Percentiles rank a stretch among this genome's conserved stretches.
These are phyloP conservation scores for Sarocladium kiliense DNA, from an alignment of 2,329 filamentous ascomycete species.

Conservation along the genomic window DNA sequence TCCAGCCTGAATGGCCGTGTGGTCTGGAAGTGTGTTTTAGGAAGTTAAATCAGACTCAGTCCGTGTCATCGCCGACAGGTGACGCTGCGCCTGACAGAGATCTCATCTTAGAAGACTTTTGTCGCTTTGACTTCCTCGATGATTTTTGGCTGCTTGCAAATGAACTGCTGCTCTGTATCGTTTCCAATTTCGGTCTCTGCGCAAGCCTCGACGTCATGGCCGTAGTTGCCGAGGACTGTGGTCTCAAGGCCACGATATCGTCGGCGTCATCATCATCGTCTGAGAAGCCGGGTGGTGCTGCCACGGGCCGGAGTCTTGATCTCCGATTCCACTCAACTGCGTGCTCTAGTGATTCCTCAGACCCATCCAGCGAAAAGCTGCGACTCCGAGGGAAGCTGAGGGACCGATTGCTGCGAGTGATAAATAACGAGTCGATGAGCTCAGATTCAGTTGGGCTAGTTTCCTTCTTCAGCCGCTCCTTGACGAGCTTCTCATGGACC, in stretches of 20 bases:
- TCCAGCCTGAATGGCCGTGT: no score
- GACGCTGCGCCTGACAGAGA: constrained; percentile 26
- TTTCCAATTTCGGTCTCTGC: constrained; percentile 40
- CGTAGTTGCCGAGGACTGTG: neutral
- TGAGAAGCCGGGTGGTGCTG: constrained; percentile 25
- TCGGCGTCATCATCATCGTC: constrained; percentile 26
- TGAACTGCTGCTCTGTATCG: constrained; percentile 40
- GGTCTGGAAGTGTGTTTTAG: no score
- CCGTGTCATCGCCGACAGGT: constrained; percentile 32
- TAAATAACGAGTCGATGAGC: constrained; percentile 37
- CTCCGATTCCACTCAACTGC: constrained; percentile 21
- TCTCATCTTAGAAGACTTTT: constrained; percentile 24
- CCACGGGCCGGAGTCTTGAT: constrained; percentile 21
- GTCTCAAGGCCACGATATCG: constrained; percentile 3
- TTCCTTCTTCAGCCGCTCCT: constrained; percentile 40
- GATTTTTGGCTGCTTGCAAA: constrained; percentile 21
- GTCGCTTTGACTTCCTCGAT: constrained; percentile 22
- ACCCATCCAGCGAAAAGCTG: constrained; percentile 33
- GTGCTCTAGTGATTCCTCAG: constrained; percentile 27
- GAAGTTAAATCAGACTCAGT: constrained; percentile 23
- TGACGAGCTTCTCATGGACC: constrained; percentile 39
- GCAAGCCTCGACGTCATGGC: neutral
- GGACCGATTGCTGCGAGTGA: constrained; percentile 25
- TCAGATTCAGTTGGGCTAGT: constrained; percentile 36
- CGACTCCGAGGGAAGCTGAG: constrained; percentile 27